Base-by-base conservation (phyloP, 139 green algal species). In the Yamagishiella unicocca region DNA sequence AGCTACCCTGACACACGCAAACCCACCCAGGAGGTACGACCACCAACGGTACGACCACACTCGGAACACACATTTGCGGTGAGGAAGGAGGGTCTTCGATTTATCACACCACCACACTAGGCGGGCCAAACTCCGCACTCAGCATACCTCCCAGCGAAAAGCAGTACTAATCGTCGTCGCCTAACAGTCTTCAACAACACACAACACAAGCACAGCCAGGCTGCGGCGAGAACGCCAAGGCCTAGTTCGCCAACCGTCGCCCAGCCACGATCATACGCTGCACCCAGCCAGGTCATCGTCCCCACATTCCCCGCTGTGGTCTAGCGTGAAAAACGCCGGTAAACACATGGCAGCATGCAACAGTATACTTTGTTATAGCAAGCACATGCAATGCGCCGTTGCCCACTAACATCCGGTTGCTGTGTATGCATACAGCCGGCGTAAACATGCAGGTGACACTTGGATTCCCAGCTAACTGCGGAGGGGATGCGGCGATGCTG, bases 81-180 rank as follows among this genome's bases (percentile, higher is more conserved):
- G 66, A 74, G 66, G 66, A 74, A 45, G 45, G 66, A 74, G 66
- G 22, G 33, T 74, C 54, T 43, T 76, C 25, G 7, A 12, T 58
- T 40, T 58, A 78, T 35, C 8, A 58, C 70, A 58, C 21, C n/a
- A 8, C 35, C 38, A 78, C 70, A 78, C 17, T 22, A 31, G 70
- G 70, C 70, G 70, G 70, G 33, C 70, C 40, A 78, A 78, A 76
- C 38, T 53, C 70, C 70, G 70, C 70, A 55, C 70, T 35, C 70
- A 78, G 42, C 62, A 53, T 78, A 58, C 33, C 38, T 21, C 17
- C 38, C 14, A 17, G 9, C 66, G 45, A 14, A 29, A 46, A 29
- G 55, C 10, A 24, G n/a, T n/a, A n/a, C n/a, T n/a, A 19, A 29
- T 66, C n/a, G 33, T 74, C 9, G 31, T 46, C 66, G 66, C 66